Evolutionary conservation across 768 basidiomycete species (phyloP), one percentile per base, ranked within the genome.

Genomic region (Auriculariales sp.): DNA sequence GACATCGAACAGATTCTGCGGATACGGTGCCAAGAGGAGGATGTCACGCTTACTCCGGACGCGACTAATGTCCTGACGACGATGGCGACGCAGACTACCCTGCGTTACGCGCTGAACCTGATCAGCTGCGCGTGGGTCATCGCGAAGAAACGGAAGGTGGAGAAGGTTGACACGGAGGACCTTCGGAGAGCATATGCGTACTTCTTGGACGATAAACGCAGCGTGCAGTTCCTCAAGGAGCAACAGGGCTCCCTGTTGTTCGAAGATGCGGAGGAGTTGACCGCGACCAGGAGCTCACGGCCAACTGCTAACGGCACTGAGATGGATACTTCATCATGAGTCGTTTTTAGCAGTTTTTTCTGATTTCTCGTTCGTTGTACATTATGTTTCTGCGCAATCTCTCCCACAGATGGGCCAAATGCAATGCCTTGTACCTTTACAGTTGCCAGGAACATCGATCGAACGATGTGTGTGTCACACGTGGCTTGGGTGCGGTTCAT

Each of bases 1-100:
- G 94, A 98, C 50, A 81, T 94, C 33, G 73, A 79, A 56, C 82
- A 94, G 63, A 98, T 99, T 57, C 85, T 98, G 55, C 77, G 84
- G 59, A 98, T 98, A 49, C 74, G 94, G 86, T 90, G 87, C 56
- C 81, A 92, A 66, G 95, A 99, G 64, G 95, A 99, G 64, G 95
- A 98, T 58, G 92, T 95, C 12, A 77, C 78, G 28, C 72, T 99
- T 25, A 73, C 81, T 1, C 59, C 73, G 1, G 81, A 82, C 17
- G 90, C 92, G 1, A 62, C 78, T 34, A 72, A 74, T 28, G 81
- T 92, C n/a, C 69, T 99, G 29, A 86, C 90, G 2, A 75, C 80
- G 2, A 94, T 99, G 79, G 92, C 90, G 1, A 66, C 71, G 53
- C 78, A 90, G 55, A 93, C 94, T 4, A 95, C 92, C 0, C 71